Conservation (phyloP, 176 grass and related monocot genomes). For the Coix lacrymajobi region DNA sequence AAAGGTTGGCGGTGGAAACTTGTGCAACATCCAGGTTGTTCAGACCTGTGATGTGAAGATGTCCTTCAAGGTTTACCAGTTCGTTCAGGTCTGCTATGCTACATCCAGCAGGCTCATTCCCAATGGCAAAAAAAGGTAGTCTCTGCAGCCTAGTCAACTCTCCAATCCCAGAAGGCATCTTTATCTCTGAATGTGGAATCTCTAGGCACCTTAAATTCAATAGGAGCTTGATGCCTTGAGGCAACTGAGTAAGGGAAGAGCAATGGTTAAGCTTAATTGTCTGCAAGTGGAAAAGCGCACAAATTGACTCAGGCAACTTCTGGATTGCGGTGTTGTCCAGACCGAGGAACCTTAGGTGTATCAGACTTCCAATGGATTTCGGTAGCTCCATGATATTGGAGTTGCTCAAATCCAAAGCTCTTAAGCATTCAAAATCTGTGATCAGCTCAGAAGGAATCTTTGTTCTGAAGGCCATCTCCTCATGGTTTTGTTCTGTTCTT, state of each 20-base stretch:
- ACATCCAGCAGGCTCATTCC: constrained; percentile 14
- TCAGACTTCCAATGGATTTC: constrained; percentile 19
- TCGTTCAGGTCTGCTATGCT: constrained; percentile 27
- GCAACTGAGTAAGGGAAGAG: constrained; percentile 32
- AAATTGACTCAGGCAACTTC: constrained; percentile 34
- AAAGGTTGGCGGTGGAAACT: constrained; percentile 25
- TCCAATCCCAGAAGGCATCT: constrained; percentile 33
- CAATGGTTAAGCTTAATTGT: constrained; percentile 41
- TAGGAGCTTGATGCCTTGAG: constrained; percentile 43
- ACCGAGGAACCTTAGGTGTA: constrained; percentile 43
- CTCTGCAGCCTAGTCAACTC: constrained; percentile 32
- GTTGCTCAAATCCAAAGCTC: constrained; percentile 40
- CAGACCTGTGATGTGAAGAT: constrained; percentile 34
- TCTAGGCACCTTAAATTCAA: constrained; percentile 37
- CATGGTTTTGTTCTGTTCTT: constrained; percentile 10
- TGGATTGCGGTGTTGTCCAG: constrained; percentile 29
- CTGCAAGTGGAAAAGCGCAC: constrained; percentile 42
- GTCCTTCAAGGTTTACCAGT: constrained; percentile 38
- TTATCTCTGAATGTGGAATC: constrained; percentile 16
- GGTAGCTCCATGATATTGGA: constrained; percentile 26
- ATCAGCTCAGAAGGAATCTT: constrained; percentile 21
- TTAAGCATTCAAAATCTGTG: constrained; percentile 36
- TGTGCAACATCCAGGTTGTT: constrained; percentile 22
- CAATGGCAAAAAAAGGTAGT: constrained; percentile 18
- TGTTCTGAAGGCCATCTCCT: not conserved